Conservation (phyloP, 2,329 filamentous ascomycete genomes). For the Penicillium thymicola region DNA sequence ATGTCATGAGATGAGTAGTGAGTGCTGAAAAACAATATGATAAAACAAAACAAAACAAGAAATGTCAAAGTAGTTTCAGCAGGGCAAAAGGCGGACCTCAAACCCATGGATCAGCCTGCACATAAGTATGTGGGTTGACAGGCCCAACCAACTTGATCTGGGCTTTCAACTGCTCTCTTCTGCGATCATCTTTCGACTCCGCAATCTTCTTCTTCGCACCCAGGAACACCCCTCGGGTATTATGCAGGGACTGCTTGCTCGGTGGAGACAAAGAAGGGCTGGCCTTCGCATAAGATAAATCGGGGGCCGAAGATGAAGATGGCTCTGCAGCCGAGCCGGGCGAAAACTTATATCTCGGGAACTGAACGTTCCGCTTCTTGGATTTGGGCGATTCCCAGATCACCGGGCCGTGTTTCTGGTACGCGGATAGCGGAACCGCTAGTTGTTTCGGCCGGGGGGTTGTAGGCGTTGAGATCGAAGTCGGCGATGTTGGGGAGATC, state of each 20-base stretch:
- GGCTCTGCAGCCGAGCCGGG: not conserved
- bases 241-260: slow-evolving; percentile 24
- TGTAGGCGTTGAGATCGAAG: slow-evolving; percentile 6
- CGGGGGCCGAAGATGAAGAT: slow-evolving; percentile 2
- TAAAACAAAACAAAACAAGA: not conserved
- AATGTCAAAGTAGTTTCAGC: not conserved
- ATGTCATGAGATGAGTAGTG: not conserved
- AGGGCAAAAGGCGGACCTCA: slow-evolving; percentile 11
- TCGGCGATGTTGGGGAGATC: not conserved
- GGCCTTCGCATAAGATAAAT: slow-evolving; percentile 9
- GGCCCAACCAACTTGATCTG: slow-evolving; percentile 42
- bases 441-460: slow-evolving; percentile 25
- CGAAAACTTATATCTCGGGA: slow-evolving; percentile 12
- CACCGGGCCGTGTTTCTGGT: slow-evolving; percentile 37
- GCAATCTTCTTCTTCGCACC: slow-evolving; percentile 36
- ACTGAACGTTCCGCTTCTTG: slow-evolving; percentile 26
- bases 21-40: not conserved
- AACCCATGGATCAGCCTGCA: slow-evolving; percentile 29
- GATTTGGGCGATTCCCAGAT: slow-evolving; percentile 33
- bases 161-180: slow-evolving; percentile 39
- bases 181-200: slow-evolving; percentile 34
- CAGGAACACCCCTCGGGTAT: slow-evolving; percentile 25
- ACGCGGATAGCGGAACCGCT: slow-evolving; percentile 35
- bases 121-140: slow-evolving; percentile 30
- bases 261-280: slow-evolving; percentile 19